phyloP scores from a whole-genome alignment of 179 eudicot species.

The Silene coronaria region DNA sequence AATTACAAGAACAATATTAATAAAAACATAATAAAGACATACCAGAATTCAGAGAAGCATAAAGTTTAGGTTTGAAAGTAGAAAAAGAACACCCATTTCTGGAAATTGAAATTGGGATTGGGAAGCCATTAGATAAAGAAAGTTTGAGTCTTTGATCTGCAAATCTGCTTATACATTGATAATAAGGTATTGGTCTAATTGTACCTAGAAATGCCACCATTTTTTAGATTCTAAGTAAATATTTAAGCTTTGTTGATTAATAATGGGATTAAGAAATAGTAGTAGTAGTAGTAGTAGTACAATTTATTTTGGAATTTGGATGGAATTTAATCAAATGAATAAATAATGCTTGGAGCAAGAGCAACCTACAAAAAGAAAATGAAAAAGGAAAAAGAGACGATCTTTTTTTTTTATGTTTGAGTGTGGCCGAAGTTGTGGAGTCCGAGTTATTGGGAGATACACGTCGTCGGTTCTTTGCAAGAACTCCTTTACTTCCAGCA shows the following conservation, averaged over 20 bases:
- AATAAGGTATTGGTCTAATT: constrained; percentile 34
- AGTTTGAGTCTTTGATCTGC: constrained; percentile 35
- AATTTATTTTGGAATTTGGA: too few species aligned
- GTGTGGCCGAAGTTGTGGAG: neutral
- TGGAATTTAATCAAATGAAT: neutral
- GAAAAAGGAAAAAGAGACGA: neutral
- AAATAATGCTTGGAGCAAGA: neutral
- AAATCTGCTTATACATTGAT: constrained; percentile 28
- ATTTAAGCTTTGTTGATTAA: neutral
- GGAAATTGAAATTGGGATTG: constrained; percentile 32
- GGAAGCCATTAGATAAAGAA: constrained; percentile 23
- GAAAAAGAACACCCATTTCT: constrained; percentile 30
- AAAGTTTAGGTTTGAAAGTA: constrained; percentile 23
- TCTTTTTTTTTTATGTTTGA: neutral
- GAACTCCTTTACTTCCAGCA: too few species aligned
- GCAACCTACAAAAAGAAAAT: neutral
- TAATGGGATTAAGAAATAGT: neutral
- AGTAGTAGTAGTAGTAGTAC: too few species aligned
- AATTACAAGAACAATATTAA: neutral
- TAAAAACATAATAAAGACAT: constrained; percentile 20
- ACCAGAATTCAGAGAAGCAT: constrained; percentile 53
- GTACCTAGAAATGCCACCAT: constrained; percentile 39
- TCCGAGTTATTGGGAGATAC: too few species aligned
- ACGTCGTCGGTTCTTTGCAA: too few species aligned
- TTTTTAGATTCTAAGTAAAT: neutral